Conservation (phyloP, 1,284 basidiomycete genomes). For the Melampsora abietis-canadensis region DNA sequence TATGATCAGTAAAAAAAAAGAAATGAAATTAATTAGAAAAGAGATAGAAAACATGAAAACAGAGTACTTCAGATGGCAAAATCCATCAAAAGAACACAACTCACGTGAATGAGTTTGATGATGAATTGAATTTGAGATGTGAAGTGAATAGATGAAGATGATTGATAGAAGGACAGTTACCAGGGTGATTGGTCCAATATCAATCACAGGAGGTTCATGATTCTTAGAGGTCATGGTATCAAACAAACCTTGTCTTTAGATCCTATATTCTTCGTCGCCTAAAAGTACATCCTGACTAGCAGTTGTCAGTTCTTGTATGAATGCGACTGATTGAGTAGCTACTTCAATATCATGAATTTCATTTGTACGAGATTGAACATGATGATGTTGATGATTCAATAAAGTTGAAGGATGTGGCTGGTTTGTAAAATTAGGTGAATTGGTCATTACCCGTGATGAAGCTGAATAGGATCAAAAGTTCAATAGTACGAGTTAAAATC, state of each 20-base stretch:
- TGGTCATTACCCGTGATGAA: too few relatives aligned
- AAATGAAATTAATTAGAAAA: neutral
- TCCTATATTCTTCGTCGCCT: conserved; percentile 50
- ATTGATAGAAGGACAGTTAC: neutral
- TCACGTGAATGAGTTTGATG: neutral
- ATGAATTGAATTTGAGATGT: neutral
- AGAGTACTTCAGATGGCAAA: too few relatives aligned
- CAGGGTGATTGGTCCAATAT: neutral
- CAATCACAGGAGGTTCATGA: neutral
- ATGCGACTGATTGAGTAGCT: conserved; percentile 44
- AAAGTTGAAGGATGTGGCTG: too few relatives aligned
- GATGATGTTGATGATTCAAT: too few relatives aligned
- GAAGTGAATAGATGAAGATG: too few relatives aligned
- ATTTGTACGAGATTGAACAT: too few relatives aligned
- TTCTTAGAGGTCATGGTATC: conserved; percentile 28
- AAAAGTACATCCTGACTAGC: conserved; percentile 48
- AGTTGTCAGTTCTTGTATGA: conserved; percentile 47
- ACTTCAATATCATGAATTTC: neutral
- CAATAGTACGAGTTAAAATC: too few relatives aligned
- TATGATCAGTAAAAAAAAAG: neutral
- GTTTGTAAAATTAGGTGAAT: too few relatives aligned
- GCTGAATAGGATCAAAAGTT: too few relatives aligned
- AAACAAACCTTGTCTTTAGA: conserved; percentile 46
- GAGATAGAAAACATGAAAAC: neutral
- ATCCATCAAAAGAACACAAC: too few relatives aligned